Conservation (phyloP, 2,329 filamentous ascomycete genomes). For the Pseudogymnoascus sp. region DNA sequence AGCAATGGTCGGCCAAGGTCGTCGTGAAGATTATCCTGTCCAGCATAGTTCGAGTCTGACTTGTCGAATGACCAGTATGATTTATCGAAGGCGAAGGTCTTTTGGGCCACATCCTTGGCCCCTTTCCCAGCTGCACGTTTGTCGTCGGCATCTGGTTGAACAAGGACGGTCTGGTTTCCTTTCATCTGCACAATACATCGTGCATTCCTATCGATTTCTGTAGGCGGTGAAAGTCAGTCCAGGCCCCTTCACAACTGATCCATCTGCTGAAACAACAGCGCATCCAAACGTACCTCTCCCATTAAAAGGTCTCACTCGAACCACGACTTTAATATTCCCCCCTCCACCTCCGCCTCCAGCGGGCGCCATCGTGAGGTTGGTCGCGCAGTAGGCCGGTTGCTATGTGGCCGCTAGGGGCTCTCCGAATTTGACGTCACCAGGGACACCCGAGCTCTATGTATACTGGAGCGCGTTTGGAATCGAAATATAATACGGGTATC, state of each 20-base stretch:
- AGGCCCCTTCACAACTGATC: background rate
- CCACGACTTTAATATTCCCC: slow-evolving; percentile 99
- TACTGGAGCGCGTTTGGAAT: background rate
- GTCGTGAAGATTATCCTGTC: slow-evolving; percentile 79
- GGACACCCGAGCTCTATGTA: background rate
- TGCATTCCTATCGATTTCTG: slow-evolving; percentile 83
- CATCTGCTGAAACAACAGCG: slow-evolving; percentile 11
- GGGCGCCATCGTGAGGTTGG: slow-evolving; percentile 23
- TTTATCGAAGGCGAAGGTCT: slow-evolving; percentile 90
- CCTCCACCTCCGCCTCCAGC: slow-evolving; percentile 64
- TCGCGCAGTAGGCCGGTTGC: slow-evolving; percentile 2
- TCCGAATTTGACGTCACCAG: slow-evolving; percentile 1
- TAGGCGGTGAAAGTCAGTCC: slow-evolving; percentile 14
- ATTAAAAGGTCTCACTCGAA: slow-evolving; percentile 93
- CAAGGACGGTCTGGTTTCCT: slow-evolving; percentile 80
- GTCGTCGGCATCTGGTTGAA: slow-evolving; percentile 54
- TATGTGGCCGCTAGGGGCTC: background rate
- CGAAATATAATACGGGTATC: background rate
- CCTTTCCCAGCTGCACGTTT: slow-evolving; percentile 55
- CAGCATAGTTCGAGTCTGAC: slow-evolving; percentile 72
- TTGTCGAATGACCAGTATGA: slow-evolving; percentile 98
- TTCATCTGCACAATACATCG: slow-evolving; percentile 99
- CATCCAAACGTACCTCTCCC: slow-evolving; percentile 61
- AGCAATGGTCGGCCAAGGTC: slow-evolving; percentile 85
- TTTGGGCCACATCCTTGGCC: slow-evolving; percentile 63